A percentile compares a stretch with the other conserved stretches of the same genome.
These are phyloP conservation scores for Kondoa subrosea DNA, from an alignment of 768 basidiomycete genomes.

Conservation along the genomic window DNA sequence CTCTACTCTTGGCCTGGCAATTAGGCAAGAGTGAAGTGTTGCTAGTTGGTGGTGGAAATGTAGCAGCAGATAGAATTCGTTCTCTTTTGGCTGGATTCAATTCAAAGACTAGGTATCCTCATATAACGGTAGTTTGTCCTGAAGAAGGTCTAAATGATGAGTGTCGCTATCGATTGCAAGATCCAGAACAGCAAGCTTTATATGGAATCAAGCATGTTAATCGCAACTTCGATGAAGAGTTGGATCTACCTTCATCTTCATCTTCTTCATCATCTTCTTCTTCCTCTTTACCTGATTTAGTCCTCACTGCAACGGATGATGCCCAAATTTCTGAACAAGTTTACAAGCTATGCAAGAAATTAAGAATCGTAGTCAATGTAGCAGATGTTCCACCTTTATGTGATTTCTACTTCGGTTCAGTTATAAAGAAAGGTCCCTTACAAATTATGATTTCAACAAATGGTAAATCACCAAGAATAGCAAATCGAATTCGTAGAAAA, in stretches of 20 bases:
- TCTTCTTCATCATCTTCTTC: too few relatives aligned
- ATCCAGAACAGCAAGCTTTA: slow-evolving; percentile 30
- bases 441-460: slow-evolving; percentile 94
- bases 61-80: slow-evolving; percentile 73
- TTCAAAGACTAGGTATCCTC: slow-evolving; percentile 44
- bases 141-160: slow-evolving; percentile 44
- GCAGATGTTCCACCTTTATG: slow-evolving; percentile 90
- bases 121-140: slow-evolving; percentile 62
- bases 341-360: slow-evolving; percentile 48
- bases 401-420: slow-evolving; percentile 96
- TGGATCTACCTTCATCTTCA: neutral
- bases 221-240: slow-evolving; percentile 3
- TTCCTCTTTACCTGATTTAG: slow-evolving; percentile 41
- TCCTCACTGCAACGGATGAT: slow-evolving; percentile 38
- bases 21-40: slow-evolving; percentile 67
- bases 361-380: slow-evolving; percentile 73
- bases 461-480: slow-evolving; percentile 79
- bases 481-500: slow-evolving; percentile 56
- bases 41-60: slow-evolving; percentile 82
- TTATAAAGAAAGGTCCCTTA: slow-evolving; percentile 72
- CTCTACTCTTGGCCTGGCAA: slow-evolving; percentile 79
- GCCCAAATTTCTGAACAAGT: slow-evolving; percentile 69
- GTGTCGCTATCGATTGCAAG: slow-evolving; percentile 31
- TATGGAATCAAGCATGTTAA: slow-evolving; percentile 38
- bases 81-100: slow-evolving; percentile 46